Percentiles rank a stretch among this genome's conserved stretches.
phyloP scores from a whole-genome alignment of 2,329 filamentous ascomycete species.

The Emergomyces africanus region DNA sequence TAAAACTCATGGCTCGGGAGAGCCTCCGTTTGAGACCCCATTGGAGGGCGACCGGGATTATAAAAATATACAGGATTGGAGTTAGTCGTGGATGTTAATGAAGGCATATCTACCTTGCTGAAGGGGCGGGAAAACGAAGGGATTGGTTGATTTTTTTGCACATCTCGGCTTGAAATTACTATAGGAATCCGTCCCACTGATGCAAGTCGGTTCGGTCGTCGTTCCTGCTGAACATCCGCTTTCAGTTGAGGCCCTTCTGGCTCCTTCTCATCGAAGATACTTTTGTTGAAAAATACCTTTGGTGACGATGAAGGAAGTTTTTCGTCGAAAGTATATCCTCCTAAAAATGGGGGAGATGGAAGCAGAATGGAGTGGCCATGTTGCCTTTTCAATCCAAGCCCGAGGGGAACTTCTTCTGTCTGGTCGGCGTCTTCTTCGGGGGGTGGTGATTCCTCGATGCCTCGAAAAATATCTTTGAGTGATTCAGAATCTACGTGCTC shows the following conservation, averaged over 20 bases:
- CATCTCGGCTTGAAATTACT: constrained; percentile 54
- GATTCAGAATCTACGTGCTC: constrained; percentile 26
- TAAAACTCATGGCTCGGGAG: constrained; percentile 16
- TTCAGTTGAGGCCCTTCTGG: constrained; percentile 9
- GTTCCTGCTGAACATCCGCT: constrained; percentile 10
- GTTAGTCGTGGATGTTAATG: constrained; percentile 21
- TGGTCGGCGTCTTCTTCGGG: constrained; percentile 18
- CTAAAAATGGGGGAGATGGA: constrained; percentile 30
- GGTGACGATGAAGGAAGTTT: constrained; percentile 19
- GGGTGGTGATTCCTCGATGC: constrained; percentile 27
- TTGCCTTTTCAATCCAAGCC: constrained; percentile 21
- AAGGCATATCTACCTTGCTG: constrained; percentile 35
- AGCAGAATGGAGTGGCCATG: constrained; percentile 28
- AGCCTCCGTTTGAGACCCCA: constrained; percentile 14
- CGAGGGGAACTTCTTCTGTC: constrained; percentile 12
- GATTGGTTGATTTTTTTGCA: constrained; percentile 53
- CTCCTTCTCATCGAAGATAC: constrained; percentile 11
- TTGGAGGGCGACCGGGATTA: constrained; percentile 13
- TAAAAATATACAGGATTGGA: constrained; percentile 14
- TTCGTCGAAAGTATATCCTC: constrained; percentile 18
- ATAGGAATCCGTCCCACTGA: constrained; percentile 79
- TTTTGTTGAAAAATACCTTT: constrained; percentile 24
- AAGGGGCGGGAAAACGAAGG: constrained; percentile 84
- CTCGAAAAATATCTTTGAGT: constrained; percentile 27
- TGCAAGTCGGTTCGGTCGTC: constrained; percentile 52